These are phyloP conservation scores for Blastosporella zonata DNA, from an alignment of 1,284 basidiomycete genomes.

Conservation along the genomic window DNA sequence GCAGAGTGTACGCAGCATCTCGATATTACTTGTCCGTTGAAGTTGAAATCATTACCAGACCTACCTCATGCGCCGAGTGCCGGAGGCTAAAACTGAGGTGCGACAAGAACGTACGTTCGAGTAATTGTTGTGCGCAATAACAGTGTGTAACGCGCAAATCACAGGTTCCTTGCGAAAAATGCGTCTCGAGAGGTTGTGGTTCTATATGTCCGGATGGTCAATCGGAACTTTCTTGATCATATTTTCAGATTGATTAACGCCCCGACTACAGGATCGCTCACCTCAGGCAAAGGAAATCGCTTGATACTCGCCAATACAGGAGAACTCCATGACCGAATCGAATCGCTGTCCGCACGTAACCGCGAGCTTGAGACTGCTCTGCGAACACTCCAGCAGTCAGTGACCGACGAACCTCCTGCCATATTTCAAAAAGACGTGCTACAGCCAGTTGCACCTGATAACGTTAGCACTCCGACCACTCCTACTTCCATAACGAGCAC, in stretches of 20 bases:
- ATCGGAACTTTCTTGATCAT: slow-evolving; percentile 2
- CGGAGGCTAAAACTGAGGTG: slow-evolving; percentile 70
- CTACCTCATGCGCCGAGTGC: slow-evolving; percentile 73
- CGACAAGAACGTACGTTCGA: slow-evolving; percentile 54
- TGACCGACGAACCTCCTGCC: slow-evolving; percentile 35
- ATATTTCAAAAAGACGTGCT: slow-evolving; percentile 33
- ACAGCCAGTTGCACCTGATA: slow-evolving; percentile 14
- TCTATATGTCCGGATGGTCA: slow-evolving; percentile 66
- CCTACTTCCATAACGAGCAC: too few relatives aligned
- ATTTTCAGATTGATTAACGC: slow-evolving; percentile 5
- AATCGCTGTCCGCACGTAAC: slow-evolving; percentile 49
- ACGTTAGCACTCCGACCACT: neutral
- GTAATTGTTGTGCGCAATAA: neutral
- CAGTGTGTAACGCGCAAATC: neutral
- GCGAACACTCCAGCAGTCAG: slow-evolving; percentile 1
- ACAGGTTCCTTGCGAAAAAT: slow-evolving; percentile 71
- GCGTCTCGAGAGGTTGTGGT: slow-evolving; percentile 64
- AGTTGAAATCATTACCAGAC: slow-evolving; percentile 24
- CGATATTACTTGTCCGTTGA: neutral
- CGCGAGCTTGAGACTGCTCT: slow-evolving; percentile 37
- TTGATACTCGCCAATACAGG: slow-evolving; percentile 62
- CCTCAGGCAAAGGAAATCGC: slow-evolving; percentile 54
- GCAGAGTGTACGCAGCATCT: slow-evolving; percentile 20
- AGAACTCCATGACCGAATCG: slow-evolving; percentile 64
- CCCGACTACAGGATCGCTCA: slow-evolving; percentile 45